Percentiles rank a stretch among this genome's conserved stretches.
Conservation (phyloP, 768 basidiomycete species). For the Hebeloma cylindrosporum region DNA sequence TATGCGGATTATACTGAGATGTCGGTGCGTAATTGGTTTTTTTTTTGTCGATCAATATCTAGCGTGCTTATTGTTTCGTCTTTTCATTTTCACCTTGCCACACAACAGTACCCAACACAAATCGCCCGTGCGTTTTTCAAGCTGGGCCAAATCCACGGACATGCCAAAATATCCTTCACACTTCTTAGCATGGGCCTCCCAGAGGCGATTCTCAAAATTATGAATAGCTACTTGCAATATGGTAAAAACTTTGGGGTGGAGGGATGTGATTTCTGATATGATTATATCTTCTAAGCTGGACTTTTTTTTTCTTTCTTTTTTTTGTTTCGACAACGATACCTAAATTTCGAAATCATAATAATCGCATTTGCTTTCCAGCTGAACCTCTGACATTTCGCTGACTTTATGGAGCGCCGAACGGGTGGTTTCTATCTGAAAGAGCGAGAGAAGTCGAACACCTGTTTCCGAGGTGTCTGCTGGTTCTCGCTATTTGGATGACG, state of each 20-base stretch:
- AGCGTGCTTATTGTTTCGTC: slow-evolving; percentile 8
- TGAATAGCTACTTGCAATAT: slow-evolving; percentile 90
- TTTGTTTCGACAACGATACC: too few relatives aligned
- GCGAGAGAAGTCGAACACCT: too few relatives aligned
- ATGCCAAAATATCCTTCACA: slow-evolving; percentile 92
- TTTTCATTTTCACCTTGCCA: not conserved
- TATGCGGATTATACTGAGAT: slow-evolving; percentile 88
- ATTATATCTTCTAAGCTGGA: not conserved
- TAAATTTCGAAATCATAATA: too few relatives aligned
- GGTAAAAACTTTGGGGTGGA: slow-evolving; percentile 87
- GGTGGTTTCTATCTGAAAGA: too few relatives aligned
- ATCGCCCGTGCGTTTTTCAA: slow-evolving; percentile 93
- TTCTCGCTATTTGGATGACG: too few relatives aligned
- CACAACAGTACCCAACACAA: slow-evolving; percentile 81
- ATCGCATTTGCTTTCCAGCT: too few relatives aligned
- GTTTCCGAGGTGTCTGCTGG: too few relatives aligned
- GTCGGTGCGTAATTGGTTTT: slow-evolving; percentile 54
- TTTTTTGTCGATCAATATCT: not conserved
- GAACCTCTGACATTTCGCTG: too few relatives aligned
- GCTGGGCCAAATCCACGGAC: slow-evolving; percentile 89
- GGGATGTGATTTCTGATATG: slow-evolving; percentile 72
- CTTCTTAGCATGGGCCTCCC: slow-evolving; percentile 93
- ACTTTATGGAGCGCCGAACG: too few relatives aligned
- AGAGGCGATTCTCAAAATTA: slow-evolving; percentile 85
- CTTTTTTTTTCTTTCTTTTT: not conserved